A percentile compares a stretch with the other conserved stretches of the same genome.
These are phyloP conservation scores for Tremella mesenterica DNA, from an alignment of 768 basidiomycete genomes.

Conservation along the genomic window DNA sequence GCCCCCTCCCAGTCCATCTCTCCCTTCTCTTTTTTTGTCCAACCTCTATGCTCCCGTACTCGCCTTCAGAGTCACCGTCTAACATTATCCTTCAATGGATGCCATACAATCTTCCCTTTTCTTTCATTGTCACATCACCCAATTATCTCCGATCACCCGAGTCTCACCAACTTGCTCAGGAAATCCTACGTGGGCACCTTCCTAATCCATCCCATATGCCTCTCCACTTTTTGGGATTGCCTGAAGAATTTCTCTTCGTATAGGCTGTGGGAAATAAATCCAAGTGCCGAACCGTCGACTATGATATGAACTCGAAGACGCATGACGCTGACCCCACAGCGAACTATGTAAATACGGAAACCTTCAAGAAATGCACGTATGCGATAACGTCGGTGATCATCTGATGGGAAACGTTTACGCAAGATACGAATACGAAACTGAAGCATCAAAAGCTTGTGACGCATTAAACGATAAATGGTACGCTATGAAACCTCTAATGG, in stretches of 20 bases:
- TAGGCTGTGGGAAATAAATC: not conserved
- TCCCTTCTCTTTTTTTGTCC: constrained; percentile 2
- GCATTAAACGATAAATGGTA: constrained; percentile 95
- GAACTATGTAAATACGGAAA: constrained; percentile 93
- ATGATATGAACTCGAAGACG: not conserved
- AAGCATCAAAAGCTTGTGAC: constrained; percentile 86
- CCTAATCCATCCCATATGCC: too few relatives aligned
- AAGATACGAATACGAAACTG: constrained; percentile 96
- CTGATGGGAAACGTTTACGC: constrained; percentile 96
- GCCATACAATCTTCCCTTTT: too few relatives aligned
- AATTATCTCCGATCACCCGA: too few relatives aligned
- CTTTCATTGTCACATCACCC: too few relatives aligned
- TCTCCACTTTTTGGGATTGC: too few relatives aligned
- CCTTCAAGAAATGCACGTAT: constrained; percentile 91
- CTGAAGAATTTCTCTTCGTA: not conserved
- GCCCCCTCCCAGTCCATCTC: constrained; percentile 1
- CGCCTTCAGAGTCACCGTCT: too few relatives aligned
- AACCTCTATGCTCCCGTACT: not conserved
- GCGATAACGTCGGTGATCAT: constrained; percentile 99
- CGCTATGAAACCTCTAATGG: constrained; percentile 88
- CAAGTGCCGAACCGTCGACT: not conserved
- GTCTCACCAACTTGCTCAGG: too few relatives aligned
- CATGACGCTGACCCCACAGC: constrained; percentile 24
- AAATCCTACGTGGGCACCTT: too few relatives aligned
- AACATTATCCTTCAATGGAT: too few relatives aligned